Base-by-base conservation (phyloP, 768 basidiomycete genomes). In the Holtermanniella nyarrowii region DNA sequence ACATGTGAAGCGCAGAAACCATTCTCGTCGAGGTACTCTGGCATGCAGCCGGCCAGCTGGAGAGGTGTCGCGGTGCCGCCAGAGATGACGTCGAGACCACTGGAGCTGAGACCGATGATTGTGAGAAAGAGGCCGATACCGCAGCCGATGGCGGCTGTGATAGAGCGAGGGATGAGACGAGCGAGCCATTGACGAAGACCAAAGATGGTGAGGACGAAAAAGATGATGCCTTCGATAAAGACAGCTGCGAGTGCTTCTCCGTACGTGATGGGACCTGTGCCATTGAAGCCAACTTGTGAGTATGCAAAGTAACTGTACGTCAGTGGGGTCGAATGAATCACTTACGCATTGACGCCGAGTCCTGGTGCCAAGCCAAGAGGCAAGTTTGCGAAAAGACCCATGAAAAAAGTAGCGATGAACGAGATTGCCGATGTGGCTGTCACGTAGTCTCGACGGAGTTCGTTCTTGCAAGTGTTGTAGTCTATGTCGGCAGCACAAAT, bases 121-220 rank as follows among this genome's bases (percentile, higher is more conserved):
- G 86, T 86, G 57, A 90, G 86, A 72, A 86, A 90, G 16, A 90
- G 70, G 54, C 88, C 88, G 61, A 90, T 88, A 52, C 87, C 88
- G 31, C 85, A 80, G 41, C 87, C 88, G 11, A 88, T 85, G 1
- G 87, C 83, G 50, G 88, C 77, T 3, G 88, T 82, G 23, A 90
- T 77, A 2, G 87, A 88, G 57, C 85, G 84, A 1, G 88, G 88
- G 80, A 90, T 88, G 50, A 87, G 79, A 14, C 88, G 80, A 13
- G 83, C 85, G 3, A 90, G 77, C 88, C 86, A 90, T 74, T 88
- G 86, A 45, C 88, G 85, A 48, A 90, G 76, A 54, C 88, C 88
- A 25, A 89, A 74, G 20, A 90, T 68, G 0, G 86, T 87, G 13
- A 90, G 74, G 62, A 83, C 57, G 56, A 88, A 78, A 76, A 90